These are phyloP conservation scores for Podospora appendiculata DNA, from an alignment of 495 filamentous ascomycete genomes.

Conservation along the genomic window DNA sequence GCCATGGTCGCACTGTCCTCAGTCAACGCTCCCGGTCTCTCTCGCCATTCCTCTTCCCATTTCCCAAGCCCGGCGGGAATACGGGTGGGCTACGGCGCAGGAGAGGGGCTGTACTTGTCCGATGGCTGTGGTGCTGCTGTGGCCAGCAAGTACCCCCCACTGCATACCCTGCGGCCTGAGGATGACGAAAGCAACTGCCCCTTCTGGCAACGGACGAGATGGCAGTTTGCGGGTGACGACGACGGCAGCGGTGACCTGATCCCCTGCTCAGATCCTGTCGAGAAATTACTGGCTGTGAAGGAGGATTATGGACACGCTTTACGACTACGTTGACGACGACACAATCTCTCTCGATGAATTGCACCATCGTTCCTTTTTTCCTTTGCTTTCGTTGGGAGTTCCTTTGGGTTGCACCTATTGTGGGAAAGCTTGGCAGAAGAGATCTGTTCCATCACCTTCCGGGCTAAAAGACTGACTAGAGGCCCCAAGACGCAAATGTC, in stretches of 20 bases:
- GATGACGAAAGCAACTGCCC: constrained; percentile 24
- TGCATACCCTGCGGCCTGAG: constrained; percentile 21
- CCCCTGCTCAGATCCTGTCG: not conserved
- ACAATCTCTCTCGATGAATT: no score
- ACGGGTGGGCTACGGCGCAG: not conserved
- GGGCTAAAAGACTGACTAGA: no score
- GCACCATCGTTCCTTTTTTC: no score
- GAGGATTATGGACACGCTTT: not conserved
- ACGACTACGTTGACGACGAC: not conserved
- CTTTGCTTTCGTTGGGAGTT: no score
- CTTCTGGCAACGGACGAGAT: constrained; percentile 7
- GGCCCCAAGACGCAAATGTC: no score
- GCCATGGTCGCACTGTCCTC: constrained; percentile 5
- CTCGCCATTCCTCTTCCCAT: not conserved
- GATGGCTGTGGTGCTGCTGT: not conserved
- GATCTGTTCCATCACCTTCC: no score
- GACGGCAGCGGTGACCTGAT: constrained; percentile 2
- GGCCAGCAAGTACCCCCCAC: constrained; percentile 1
- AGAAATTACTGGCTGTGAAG: not conserved
- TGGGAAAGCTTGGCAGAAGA: no score
- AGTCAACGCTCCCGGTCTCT: not conserved
- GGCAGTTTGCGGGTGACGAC: not conserved
- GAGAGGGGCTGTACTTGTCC: constrained; percentile 4
- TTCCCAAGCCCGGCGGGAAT: no score
- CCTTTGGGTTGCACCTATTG: no score